phyloP scores from a whole-genome alignment of 495 filamentous ascomycete species.

The Neurospora sp. region DNA sequence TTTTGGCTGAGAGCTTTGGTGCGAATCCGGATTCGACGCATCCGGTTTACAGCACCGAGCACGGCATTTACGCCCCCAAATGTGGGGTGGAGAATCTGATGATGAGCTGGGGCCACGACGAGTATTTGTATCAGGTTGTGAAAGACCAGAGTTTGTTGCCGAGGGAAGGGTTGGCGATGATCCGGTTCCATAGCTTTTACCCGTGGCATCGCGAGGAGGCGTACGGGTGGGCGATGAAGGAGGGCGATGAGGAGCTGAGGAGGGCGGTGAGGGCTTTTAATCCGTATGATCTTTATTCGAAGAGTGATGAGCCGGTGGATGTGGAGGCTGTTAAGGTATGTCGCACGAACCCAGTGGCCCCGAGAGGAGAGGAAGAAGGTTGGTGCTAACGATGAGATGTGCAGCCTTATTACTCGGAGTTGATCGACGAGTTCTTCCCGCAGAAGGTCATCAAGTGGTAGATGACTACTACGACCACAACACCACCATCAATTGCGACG shows the following conservation, averaged over 20 bases:
- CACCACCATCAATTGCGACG: not conserved
- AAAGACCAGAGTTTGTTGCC: slow-evolving; percentile 71
- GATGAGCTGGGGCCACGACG: slow-evolving; percentile 87
- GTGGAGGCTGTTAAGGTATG: slow-evolving; percentile 67
- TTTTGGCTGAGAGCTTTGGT: slow-evolving; percentile 66
- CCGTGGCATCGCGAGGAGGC: slow-evolving; percentile 76
- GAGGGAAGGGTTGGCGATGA: slow-evolving; percentile 76
- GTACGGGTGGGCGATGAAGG: slow-evolving; percentile 71
- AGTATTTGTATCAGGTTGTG: slow-evolving; percentile 78
- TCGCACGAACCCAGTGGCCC: too few species aligned
- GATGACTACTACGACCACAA: not conserved
- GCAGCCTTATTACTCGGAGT: slow-evolving; percentile 70
- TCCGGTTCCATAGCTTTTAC: slow-evolving; percentile 84
- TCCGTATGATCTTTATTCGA: slow-evolving; percentile 85
- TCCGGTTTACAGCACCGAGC: slow-evolving; percentile 55
- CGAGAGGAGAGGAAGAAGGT: too few species aligned
- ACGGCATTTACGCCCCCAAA: slow-evolving; percentile 67
- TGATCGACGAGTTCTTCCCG: slow-evolving; percentile 81
- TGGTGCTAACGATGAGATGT: not conserved
- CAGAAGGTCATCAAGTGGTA: slow-evolving; percentile 70
- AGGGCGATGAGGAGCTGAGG: slow-evolving; percentile 67
- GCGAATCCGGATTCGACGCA: slow-evolving; percentile 60
- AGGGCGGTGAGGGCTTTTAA: slow-evolving; percentile 79
- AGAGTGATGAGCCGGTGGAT: slow-evolving; percentile 70
- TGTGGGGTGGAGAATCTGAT: slow-evolving; percentile 78